Conservation (phyloP, 140 eudicot genomes). For the Erigeron philadelphicus region DNA sequence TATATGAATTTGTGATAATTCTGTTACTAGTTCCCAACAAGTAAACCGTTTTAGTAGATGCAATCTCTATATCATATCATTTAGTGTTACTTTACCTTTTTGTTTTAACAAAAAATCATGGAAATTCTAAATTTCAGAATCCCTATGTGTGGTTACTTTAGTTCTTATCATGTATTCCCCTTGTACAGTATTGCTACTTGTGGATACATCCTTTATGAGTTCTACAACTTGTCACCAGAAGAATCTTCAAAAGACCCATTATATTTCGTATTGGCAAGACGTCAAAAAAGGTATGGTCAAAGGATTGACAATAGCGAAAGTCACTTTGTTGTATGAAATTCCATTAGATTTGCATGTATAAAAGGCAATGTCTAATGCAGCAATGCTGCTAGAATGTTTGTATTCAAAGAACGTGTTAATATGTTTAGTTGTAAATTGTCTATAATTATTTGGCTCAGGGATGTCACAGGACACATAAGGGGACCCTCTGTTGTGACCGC, state of each 20-base stretch:
- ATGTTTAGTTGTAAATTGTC: too few species aligned
- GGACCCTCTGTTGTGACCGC: constrained; percentile 35
- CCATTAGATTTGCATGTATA: too few species aligned
- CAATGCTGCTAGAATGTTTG: too few species aligned
- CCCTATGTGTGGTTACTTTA: too few species aligned
- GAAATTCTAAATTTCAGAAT: too few species aligned
- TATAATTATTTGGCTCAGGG: constrained; percentile 3
- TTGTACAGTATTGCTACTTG: constrained; percentile 49
- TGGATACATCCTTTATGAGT: constrained; percentile 43
- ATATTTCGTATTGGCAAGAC: constrained; percentile 42
- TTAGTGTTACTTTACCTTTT: neutral
- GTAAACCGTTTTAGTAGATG: neutral
- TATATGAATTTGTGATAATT: too few species aligned
- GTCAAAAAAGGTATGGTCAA: constrained; percentile 27
- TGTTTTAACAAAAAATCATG: too few species aligned
- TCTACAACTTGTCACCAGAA: constrained; percentile 49
- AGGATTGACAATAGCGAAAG: too few species aligned
- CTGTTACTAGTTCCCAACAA: too few species aligned
- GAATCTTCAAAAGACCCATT: constrained; percentile 56
- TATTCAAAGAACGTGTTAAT: too few species aligned
- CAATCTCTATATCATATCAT: neutral
- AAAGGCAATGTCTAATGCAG: too few species aligned
- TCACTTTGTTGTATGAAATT: too few species aligned
- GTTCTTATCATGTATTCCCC: neutral
- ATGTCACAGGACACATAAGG: neutral